Evolutionary conservation across 2,329 filamentous ascomycete genomes (phyloP), one percentile per base, ranked within the genome.

Genomic region (Aspergillus ibericus): DNA sequence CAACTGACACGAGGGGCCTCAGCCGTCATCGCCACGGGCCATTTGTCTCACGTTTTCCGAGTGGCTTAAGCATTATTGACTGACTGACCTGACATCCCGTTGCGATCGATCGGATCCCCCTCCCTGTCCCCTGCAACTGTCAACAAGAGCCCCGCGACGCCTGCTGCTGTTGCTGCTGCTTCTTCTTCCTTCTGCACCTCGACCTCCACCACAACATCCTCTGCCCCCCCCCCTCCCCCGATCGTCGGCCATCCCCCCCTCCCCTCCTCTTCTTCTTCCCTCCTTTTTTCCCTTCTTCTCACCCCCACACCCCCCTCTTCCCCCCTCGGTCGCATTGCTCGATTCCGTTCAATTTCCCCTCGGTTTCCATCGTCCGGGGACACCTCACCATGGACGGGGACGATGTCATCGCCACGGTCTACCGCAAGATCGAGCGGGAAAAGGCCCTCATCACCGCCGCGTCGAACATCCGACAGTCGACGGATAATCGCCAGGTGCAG

Each of bases 341-440:
- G 58, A 53, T 36, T 53, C 42, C 59, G 61, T 60, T 63, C 63
- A 42, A 42, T 53, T 32, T 60, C 59, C 59, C 51, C 36, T 44
- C 40, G 42, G 53, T 56, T 52, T 35, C 42, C 36, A 46, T 56
- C 49, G 58, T 42, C 47, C 52, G 54, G 34, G 53, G 53, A 52
- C 55, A 44, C 59, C 72, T 75, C 76, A 80, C 66, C 73, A 87
- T 86, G 80, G 81, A 80, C 62, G 81, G 80, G 74, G 84, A 88
- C 72, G 82, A 86, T 67, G 82, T 85, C 65, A 83, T 87, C 78
- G 87, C 87, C 78, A 90, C 92, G 77, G 92, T 99, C 80, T 87
- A 90, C 80, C 90, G 88, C 82, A 98, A 99, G 89, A 98, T 99
- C 78, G 92, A 97, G 83, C 88, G 93, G 76, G 95, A 99, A 80